Conservation (phyloP, 495 filamentous ascomycete species). For the Wilcoxina mikolae region DNA sequence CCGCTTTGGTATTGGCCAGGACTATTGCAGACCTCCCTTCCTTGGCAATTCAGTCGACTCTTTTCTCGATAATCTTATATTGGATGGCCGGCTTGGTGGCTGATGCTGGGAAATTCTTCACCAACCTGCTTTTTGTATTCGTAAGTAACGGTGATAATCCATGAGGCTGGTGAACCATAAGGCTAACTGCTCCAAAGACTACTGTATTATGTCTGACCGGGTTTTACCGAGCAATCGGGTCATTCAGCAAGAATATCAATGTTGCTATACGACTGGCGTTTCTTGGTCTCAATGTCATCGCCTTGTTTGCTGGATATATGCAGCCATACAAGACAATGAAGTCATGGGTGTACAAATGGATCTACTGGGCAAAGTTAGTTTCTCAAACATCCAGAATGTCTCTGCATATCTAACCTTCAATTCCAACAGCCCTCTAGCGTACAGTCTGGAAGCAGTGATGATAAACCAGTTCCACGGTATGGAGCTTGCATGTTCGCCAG, state of each 20-base stretch:
- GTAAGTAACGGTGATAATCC: slow-evolving; percentile 26
- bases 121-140: slow-evolving; percentile 37
- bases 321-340: slow-evolving; percentile 31
- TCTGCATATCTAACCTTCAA: no score
- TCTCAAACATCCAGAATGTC: no score
- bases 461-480: slow-evolving; percentile 33
- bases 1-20: slow-evolving; percentile 56
- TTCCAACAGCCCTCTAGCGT: slow-evolving; percentile 26
- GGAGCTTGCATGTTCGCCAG: slow-evolving; percentile 20
- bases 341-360: slow-evolving; percentile 31
- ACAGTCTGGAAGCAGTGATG: slow-evolving; percentile 34
- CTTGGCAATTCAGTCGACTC: slow-evolving; percentile 44
- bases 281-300: slow-evolving; percentile 30
- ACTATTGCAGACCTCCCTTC: slow-evolving; percentile 54
- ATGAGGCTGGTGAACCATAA: not conserved
- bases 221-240: slow-evolving; percentile 38
- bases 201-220: slow-evolving; percentile 36
- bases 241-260: slow-evolving; percentile 38
- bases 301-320: slow-evolving; percentile 33
- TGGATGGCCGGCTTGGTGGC: slow-evolving; percentile 44
- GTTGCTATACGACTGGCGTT: slow-evolving; percentile 43
- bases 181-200: slow-evolving; percentile 12
- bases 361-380: slow-evolving; percentile 31
- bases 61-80: slow-evolving; percentile 54
- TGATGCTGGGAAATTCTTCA: slow-evolving; percentile 40